phyloP scores from a whole-genome alignment of 2,329 filamentous ascomycete genomes.

The Hymenoscyphus scutula region DNA sequence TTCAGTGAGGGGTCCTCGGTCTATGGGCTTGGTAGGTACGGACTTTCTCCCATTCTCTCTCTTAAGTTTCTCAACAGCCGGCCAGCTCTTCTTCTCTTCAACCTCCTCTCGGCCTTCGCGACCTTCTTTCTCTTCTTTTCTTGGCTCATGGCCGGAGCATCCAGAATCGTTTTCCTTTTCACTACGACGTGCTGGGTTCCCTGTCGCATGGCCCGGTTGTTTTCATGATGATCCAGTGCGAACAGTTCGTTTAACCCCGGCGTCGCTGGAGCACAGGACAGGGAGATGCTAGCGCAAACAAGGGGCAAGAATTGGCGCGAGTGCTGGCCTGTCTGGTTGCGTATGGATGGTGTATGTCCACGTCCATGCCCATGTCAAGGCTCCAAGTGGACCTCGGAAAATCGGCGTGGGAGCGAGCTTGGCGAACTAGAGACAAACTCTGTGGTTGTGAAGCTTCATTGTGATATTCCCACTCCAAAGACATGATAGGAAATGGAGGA shows the following conservation, averaged over 20 bases:
- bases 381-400: constrained; percentile 5
- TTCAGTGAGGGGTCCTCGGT: neutral
- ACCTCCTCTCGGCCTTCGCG: constrained; percentile 1
- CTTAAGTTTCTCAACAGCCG: constrained; percentile 6
- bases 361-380: neutral
- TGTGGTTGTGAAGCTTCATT: constrained; percentile 6
- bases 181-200: neutral
- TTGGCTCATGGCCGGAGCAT: neutral
- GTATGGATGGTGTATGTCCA: neutral
- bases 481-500: neutral
- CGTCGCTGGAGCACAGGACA: constrained; percentile 6
- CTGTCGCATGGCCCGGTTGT: constrained; percentile 2
- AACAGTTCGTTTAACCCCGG: constrained; percentile 13
- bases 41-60: neutral
- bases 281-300: constrained; percentile 14
- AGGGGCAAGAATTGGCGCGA: constrained; percentile 24
- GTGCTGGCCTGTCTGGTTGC: constrained; percentile 18
- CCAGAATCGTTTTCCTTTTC: neutral
- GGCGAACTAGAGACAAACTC: constrained; percentile 14
- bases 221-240: constrained; percentile 12
- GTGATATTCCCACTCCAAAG: constrained; percentile 7
- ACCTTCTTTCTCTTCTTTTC: neutral
- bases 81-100: neutral
- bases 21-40: neutral
- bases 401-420: constrained; percentile 15